phyloP scores from a whole-genome alignment of 352 stramenopile genomes.

The Globisporangium rhizosaccharum region DNA sequence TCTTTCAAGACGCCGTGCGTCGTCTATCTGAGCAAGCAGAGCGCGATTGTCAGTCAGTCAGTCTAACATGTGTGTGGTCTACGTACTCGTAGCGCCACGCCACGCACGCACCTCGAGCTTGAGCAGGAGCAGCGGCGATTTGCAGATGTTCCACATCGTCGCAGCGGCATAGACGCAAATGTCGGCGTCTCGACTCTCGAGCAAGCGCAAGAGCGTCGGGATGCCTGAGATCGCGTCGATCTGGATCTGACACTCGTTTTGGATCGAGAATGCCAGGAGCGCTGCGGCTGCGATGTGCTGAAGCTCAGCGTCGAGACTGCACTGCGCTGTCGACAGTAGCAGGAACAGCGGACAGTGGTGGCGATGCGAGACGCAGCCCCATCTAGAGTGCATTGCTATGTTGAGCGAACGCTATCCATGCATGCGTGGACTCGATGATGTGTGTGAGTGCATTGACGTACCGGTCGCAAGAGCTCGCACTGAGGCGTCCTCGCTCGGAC shows the following conservation, averaged over 20 bases:
- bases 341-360: slow-evolving; percentile 62
- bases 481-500: slow-evolving; percentile 43
- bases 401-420: neutral
- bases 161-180: slow-evolving; percentile 41
- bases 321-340: slow-evolving; percentile 32
- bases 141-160: slow-evolving; percentile 66
- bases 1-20: slow-evolving; percentile 62
- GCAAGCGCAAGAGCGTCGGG: slow-evolving; percentile 35
- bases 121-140: slow-evolving; percentile 51
- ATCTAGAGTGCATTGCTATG: slow-evolving; percentile 20
- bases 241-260: slow-evolving; percentile 71
- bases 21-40: slow-evolving; percentile 20
- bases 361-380: slow-evolving; percentile 62
- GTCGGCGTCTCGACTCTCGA: slow-evolving; percentile 41
- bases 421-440: too few relatives aligned
- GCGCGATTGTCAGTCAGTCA: neutral
- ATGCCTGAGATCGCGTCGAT: slow-evolving; percentile 45
- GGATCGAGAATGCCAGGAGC: slow-evolving; percentile 57
- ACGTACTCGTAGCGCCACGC: neutral
- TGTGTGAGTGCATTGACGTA: slow-evolving; percentile 8
- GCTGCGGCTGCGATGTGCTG: slow-evolving; percentile 43
- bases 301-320: slow-evolving; percentile 21
- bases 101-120: slow-evolving; percentile 44
- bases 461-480: slow-evolving; percentile 57
- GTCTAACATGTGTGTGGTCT: neutral